phyloP scores from a whole-genome alignment of 208 protist species.

The Herpetomonas samuelpessoai region DNA sequence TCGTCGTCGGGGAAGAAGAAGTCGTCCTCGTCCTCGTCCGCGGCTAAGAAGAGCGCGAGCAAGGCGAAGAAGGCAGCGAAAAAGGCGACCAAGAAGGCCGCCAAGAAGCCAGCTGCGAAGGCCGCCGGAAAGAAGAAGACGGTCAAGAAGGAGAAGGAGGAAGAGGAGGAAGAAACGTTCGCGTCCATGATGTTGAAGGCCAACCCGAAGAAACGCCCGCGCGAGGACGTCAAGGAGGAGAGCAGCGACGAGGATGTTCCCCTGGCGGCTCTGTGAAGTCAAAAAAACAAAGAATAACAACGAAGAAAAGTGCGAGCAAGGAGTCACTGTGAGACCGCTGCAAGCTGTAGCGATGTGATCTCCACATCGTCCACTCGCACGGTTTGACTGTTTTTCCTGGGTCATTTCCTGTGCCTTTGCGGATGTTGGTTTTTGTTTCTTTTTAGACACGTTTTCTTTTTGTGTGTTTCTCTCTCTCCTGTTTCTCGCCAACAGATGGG shows the following conservation, averaged over 20 bases:
- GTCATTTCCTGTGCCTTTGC: too few species aligned
- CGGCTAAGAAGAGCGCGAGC: slow-evolving; percentile 32
- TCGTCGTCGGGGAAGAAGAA: slow-evolving; percentile 34
- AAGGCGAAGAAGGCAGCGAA: slow-evolving; percentile 25
- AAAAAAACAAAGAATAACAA: too few species aligned
- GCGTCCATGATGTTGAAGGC: slow-evolving; percentile 1
- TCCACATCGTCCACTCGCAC: too few species aligned
- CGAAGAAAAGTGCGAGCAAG: too few species aligned
- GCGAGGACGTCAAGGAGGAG: slow-evolving; percentile 31
- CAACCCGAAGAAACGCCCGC: slow-evolving; percentile 23
- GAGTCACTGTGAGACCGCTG: too few species aligned
- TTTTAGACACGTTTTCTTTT: background rate
- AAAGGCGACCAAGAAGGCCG: slow-evolving; percentile 38
- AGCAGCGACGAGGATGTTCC: slow-evolving; percentile 72
- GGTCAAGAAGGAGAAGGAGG: slow-evolving; percentile 18
- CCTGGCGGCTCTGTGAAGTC: slow-evolving; percentile 46
- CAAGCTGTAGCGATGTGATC: too few species aligned
- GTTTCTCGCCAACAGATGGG: too few species aligned
- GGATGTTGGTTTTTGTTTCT: too few species aligned
- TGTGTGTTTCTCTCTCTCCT: background rate
- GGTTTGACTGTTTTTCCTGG: too few species aligned
- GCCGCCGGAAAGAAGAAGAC: slow-evolving; percentile 21
- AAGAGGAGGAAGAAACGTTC: slow-evolving; percentile 27
- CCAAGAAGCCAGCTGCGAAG: slow-evolving; percentile 37
- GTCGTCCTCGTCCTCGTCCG: slow-evolving; percentile 15